Evolutionary conservation across 148 eudicot species (phyloP).

Genomic region (Tetragonia tetragonoides): DNA sequence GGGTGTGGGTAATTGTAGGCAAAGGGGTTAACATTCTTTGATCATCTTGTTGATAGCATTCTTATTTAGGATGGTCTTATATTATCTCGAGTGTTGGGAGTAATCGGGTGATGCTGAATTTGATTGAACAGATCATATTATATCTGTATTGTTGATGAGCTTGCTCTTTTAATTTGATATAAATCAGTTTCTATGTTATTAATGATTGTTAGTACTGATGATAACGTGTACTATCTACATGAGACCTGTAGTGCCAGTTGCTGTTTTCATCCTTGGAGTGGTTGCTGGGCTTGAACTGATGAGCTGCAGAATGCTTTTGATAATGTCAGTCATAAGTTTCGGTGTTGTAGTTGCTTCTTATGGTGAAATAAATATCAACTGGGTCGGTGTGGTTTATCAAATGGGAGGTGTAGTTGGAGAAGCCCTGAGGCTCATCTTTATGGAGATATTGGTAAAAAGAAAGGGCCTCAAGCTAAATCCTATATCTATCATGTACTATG

Average conservation of each 20-base stretch:
- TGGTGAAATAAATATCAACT: slow-evolving; percentile 83
- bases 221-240: slow-evolving; percentile 12
- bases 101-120: neutral
- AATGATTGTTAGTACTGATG: slow-evolving; percentile 19
- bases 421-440: slow-evolving; percentile 91
- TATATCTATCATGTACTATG: slow-evolving; percentile 91
- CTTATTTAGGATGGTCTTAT: slow-evolving; percentile 2
- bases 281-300: slow-evolving; percentile 93
- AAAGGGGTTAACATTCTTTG: neutral
- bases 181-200: no score
- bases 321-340: slow-evolving; percentile 93
- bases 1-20: neutral
- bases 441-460: slow-evolving; percentile 91
- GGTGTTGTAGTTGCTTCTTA: slow-evolving; percentile 96
- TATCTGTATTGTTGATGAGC: neutral
- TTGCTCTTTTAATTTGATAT: neutral
- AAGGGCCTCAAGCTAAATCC: slow-evolving; percentile 94
- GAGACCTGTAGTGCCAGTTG: slow-evolving; percentile 87
- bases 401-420: slow-evolving; percentile 99
- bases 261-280: slow-evolving; percentile 91
- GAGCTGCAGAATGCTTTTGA: slow-evolving; percentile 93
- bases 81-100: neutral
- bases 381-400: slow-evolving; percentile 98
- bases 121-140: no score
- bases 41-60: neutral